A percentile compares a stretch with the other conserved stretches of the same genome.
Evolutionary conservation across 2,329 filamentous ascomycete genomes (phyloP).

Genomic region (Aspergillus neoniger): DNA sequence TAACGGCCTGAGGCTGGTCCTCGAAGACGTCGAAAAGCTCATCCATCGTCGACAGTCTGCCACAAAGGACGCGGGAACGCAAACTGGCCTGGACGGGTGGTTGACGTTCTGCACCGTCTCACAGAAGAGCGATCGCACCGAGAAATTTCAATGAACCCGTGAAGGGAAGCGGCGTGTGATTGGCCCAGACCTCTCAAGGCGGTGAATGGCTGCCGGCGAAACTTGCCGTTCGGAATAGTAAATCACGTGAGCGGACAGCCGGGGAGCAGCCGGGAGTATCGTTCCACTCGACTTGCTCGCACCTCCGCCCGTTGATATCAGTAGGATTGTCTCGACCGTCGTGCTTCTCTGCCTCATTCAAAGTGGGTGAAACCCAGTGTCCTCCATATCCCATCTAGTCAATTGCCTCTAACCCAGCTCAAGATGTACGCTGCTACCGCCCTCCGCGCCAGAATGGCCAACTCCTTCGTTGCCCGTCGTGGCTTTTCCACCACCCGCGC

Average conservation of each 20-base stretch:
- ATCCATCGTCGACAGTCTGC: constrained; percentile 58
- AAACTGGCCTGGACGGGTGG: constrained; percentile 19
- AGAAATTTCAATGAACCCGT: constrained; percentile 38
- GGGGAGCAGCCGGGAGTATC: constrained; percentile 16
- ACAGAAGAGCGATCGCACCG: constrained; percentile 17
- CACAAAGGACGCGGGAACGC: constrained; percentile 21
- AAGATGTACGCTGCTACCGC: constrained; percentile 77
- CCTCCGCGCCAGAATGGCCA: constrained; percentile 64
- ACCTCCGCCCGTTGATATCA: constrained; percentile 20
- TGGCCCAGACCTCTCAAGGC: constrained; percentile 12
- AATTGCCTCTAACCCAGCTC: constrained; percentile 44
- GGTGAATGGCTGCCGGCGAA: constrained; percentile 21
- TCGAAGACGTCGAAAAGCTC: constrained; percentile 84
- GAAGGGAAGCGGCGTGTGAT: constrained; percentile 29
- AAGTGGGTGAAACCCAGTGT: constrained; percentile 29
- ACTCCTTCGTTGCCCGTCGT: constrained; percentile 76
- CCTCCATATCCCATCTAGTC: constrained; percentile 4
- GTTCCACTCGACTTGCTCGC: constrained; percentile 25
- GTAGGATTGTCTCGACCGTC: constrained; percentile 19
- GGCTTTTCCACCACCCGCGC: constrained; percentile 90
- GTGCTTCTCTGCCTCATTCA: constrained; percentile 31
- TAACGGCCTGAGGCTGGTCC: constrained; percentile 57
- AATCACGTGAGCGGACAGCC: constrained; percentile 20
- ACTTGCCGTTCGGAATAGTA: constrained; percentile 10
- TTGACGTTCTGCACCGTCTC: constrained; percentile 19